A percentile compares a stretch with the other conserved stretches of the same genome.
Evolutionary conservation across 768 basidiomycete genomes (phyloP).

Genomic region (Pulveroboletus sp.): DNA sequence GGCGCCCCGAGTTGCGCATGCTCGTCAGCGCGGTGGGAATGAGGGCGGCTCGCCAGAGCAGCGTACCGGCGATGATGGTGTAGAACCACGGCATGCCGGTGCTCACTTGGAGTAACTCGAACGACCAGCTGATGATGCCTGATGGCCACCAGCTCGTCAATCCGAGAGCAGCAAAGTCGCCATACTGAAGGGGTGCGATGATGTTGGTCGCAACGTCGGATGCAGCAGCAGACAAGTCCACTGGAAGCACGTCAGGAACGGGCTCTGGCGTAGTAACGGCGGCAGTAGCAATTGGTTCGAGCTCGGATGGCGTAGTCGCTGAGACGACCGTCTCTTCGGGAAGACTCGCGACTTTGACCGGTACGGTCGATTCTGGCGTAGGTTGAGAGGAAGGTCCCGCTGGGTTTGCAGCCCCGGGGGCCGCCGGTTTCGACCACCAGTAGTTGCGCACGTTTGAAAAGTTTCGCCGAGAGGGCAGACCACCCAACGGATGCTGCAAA

Average conservation of each 20-base stretch:
- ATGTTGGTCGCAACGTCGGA: constrained; percentile 20
- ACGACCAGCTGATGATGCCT: constrained; percentile 55
- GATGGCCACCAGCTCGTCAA: constrained; percentile 64
- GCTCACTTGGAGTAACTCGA: constrained; percentile 66
- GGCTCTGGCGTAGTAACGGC: constrained; percentile 3
- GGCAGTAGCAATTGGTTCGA: not conserved
- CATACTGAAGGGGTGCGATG: constrained; percentile 57
- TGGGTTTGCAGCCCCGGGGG: not conserved
- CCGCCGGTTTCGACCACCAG: constrained; percentile 31
- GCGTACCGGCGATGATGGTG: constrained; percentile 65
- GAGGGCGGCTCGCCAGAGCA: constrained; percentile 56
- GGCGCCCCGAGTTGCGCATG: constrained; percentile 50
- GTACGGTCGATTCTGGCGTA: constrained; percentile 4
- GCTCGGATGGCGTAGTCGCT: not conserved
- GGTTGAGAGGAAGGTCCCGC: not conserved
- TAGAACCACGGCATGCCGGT: constrained; percentile 80
- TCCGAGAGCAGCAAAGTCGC: constrained; percentile 68
- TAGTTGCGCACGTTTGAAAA: constrained; percentile 23
- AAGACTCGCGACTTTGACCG: not conserved
- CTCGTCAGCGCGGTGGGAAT: constrained; percentile 58
- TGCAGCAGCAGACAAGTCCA: constrained; percentile 3
- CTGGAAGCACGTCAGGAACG: constrained; percentile 3
- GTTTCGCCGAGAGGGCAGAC: constrained; percentile 10
- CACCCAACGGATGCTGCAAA: not conserved
- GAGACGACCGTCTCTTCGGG: not conserved